Percentiles rank a stretch among this genome's conserved stretches.
Conservation (phyloP, 495 filamentous ascomycete genomes). For the Neurospora sp. region DNA sequence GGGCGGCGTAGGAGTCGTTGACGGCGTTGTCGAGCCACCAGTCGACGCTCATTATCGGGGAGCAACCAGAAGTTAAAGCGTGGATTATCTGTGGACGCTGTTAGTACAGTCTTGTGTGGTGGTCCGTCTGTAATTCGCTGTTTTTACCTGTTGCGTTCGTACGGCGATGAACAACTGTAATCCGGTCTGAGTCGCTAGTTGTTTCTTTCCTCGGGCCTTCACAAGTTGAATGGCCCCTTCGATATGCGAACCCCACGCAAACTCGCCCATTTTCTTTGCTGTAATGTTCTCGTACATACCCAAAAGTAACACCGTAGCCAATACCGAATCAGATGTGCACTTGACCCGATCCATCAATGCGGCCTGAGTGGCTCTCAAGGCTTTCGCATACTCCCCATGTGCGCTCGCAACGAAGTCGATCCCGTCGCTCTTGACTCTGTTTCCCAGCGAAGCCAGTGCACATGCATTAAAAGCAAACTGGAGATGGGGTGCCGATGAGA, state of each 20-base stretch:
- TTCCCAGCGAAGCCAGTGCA: constrained; percentile 45
- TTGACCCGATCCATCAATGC: constrained; percentile 39
- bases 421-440: constrained; percentile 30
- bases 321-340: constrained; percentile 37
- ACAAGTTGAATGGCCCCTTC: constrained; percentile 46
- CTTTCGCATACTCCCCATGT: constrained; percentile 34
- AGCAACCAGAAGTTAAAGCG: constrained; percentile 32
- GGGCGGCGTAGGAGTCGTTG: constrained; percentile 27
- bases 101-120: constrained; percentile 1
- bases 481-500: not conserved
- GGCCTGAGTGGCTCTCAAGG: constrained; percentile 42
- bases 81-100: constrained; percentile 29
- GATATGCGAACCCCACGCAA: constrained; percentile 44
- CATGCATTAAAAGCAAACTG: constrained; percentile 49
- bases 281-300: constrained; percentile 42
- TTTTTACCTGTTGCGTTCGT: constrained; percentile 39
- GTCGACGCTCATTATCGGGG: constrained; percentile 37
- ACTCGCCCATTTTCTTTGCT: constrained; percentile 32
- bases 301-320: constrained; percentile 53
- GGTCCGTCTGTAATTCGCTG: not conserved
- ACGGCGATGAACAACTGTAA: constrained; percentile 43
- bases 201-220: constrained; percentile 40
- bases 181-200: constrained; percentile 37
- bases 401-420: constrained; percentile 27
- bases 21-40: constrained; percentile 41